Percentiles rank a stretch among this genome's conserved stretches.
These are phyloP conservation scores for Phyllosticta citribraziliensis DNA, from an alignment of 2,329 filamentous ascomycete species.

Conservation along the genomic window DNA sequence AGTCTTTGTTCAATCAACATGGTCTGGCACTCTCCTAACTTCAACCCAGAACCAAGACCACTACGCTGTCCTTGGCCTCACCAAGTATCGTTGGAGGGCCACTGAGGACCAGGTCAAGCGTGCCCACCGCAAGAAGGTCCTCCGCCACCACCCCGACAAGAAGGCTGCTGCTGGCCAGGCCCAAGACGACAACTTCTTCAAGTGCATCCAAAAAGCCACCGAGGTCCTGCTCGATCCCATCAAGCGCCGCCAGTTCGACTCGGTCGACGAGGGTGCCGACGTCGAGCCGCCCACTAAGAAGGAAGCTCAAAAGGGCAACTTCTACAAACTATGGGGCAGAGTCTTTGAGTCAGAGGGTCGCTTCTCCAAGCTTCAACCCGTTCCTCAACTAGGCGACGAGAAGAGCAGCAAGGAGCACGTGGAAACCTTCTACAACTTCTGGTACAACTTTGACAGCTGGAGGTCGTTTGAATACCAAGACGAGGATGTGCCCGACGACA, in stretches of 20 bases:
- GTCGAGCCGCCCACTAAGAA: constrained; percentile 91
- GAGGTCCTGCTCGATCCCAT: constrained; percentile 86
- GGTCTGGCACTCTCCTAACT: neutral
- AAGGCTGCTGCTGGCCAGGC: constrained; percentile 79
- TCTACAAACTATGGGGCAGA: constrained; percentile 86
- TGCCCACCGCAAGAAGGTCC: constrained; percentile 98
- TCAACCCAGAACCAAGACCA: constrained; percentile 72
- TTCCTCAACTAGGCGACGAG: constrained; percentile 75
- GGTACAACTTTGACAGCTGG: constrained; percentile 99
- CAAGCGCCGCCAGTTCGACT: constrained; percentile 92
- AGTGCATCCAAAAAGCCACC: constrained; percentile 98
- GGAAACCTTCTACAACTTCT: constrained; percentile 98
- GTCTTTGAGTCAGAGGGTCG: constrained; percentile 88
- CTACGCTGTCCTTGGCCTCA: constrained; percentile 89
- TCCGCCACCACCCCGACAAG: constrained; percentile 98
- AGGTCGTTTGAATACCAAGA: constrained; percentile 95
- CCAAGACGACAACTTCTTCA: constrained; percentile 98
- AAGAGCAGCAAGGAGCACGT: constrained; percentile 82
- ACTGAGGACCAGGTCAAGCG: constrained; percentile 98
- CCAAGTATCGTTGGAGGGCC: constrained; percentile 84
- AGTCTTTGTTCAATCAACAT: constrained; percentile 16
- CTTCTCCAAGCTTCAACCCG: constrained; percentile 85
- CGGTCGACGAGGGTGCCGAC: constrained; percentile 87
- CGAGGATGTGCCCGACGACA: constrained; percentile 97
- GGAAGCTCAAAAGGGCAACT: constrained; percentile 74